These are phyloP conservation scores for Starmerella powellii DNA, from an alignment of 805 yeast species.

Conservation along the genomic window DNA sequence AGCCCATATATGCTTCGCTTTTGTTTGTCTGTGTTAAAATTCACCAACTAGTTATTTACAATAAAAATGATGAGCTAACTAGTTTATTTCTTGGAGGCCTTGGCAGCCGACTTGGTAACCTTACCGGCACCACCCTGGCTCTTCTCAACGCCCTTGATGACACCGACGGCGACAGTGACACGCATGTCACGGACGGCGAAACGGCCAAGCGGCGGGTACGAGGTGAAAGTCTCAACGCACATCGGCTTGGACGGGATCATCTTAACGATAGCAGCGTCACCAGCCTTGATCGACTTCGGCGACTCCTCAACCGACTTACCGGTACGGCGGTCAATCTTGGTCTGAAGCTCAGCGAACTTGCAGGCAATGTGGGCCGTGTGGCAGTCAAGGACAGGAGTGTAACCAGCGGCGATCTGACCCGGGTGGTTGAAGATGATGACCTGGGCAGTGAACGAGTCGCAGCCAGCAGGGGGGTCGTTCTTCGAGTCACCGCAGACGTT, in stretches of 20 bases:
- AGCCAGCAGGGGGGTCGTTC: constrained; percentile 75
- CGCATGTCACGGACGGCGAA: constrained; percentile 99
- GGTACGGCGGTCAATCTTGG: constrained; percentile 85
- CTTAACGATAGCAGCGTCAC: constrained; percentile 91
- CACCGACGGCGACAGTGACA: constrained; percentile 99
- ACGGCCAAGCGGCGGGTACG: constrained; percentile 96
- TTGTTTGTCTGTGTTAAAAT: neutral
- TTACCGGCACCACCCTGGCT: constrained; percentile 64
- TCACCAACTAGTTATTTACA: neutral
- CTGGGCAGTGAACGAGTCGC: constrained; percentile 73
- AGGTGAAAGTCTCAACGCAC: constrained; percentile 89
- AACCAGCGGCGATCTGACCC: constrained; percentile 83
- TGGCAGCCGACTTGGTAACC: constrained; percentile 92
- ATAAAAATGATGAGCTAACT: constrained; percentile 7
- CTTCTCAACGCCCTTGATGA: constrained; percentile 90
- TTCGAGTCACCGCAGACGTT: constrained; percentile 85
- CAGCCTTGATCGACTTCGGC: constrained; percentile 90
- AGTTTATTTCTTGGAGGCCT: constrained; percentile 63
- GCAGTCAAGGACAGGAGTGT: constrained; percentile 87
- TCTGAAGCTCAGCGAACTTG: constrained; percentile 64
- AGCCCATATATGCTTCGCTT: neutral
- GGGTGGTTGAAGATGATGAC: constrained; percentile 83
- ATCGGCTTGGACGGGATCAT: constrained; percentile 82
- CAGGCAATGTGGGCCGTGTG: constrained; percentile 90
- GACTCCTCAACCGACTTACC: constrained; percentile 81